phyloP scores from a whole-genome alignment of 306 rosid genomes.

The Crotalaria pallida region DNA sequence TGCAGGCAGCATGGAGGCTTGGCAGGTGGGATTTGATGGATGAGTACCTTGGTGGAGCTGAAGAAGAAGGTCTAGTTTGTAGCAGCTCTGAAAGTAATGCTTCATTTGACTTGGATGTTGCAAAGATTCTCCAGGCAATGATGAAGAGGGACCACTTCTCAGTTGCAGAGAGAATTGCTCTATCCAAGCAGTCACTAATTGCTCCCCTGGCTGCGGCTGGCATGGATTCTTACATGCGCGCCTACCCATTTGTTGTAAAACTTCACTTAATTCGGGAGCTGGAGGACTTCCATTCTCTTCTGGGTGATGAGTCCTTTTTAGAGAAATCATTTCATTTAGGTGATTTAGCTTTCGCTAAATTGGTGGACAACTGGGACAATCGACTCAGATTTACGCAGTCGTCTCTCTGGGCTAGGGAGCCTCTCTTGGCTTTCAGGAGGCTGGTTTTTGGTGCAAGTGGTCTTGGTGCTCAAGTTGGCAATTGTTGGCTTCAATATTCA shows the following conservation, averaged over 20 bases:
- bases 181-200: slow-evolving; percentile 86
- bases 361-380: slow-evolving; percentile 83
- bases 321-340: slow-evolving; percentile 63
- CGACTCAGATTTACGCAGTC: slow-evolving; percentile 87
- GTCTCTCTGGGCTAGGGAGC: slow-evolving; percentile 96
- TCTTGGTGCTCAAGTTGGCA: slow-evolving; percentile 84
- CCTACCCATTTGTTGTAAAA: slow-evolving; percentile 90
- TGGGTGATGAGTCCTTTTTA: slow-evolving; percentile 74
- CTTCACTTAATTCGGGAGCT: slow-evolving; percentile 88
- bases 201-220: slow-evolving; percentile 98
- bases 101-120: slow-evolving; percentile 88
- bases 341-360: slow-evolving; percentile 55
- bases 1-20: slow-evolving; percentile 99
- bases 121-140: slow-evolving; percentile 95
- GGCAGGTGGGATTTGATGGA: slow-evolving; percentile 98
- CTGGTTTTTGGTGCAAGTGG: slow-evolving; percentile 73
- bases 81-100: slow-evolving; percentile 89
- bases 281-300: slow-evolving; percentile 82
- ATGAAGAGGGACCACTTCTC: slow-evolving; percentile 85
- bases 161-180: slow-evolving; percentile 78
- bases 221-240: slow-evolving; percentile 92
- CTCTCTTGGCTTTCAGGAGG: slow-evolving; percentile 83
- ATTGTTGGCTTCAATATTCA: slow-evolving; percentile 98
- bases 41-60: slow-evolving; percentile 91
- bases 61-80: slow-evolving; percentile 78